Evolutionary conservation across 192 early-diverging fungal genomes (phyloP).

Genomic region (Phlyctochytrium bullatum): DNA sequence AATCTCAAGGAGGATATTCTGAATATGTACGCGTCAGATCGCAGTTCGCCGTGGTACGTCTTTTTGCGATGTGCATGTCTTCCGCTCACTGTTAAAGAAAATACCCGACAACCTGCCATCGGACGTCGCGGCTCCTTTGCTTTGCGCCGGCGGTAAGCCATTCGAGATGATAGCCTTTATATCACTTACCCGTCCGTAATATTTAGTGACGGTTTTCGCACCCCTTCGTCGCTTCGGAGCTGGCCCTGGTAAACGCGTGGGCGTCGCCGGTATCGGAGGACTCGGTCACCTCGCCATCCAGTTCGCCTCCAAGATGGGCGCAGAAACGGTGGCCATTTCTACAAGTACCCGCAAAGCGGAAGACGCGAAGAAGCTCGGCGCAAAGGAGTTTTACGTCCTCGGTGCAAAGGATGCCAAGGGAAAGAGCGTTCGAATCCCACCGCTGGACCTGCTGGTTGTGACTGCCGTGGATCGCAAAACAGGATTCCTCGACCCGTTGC

Average conservation of each 20-base stretch:
- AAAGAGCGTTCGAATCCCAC: not conserved
- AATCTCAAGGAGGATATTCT: conserved; percentile 11
- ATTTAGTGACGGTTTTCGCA: conserved; percentile 60
- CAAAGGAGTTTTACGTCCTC: conserved; percentile 2
- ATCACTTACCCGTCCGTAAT: not conserved
- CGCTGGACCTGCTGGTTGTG: conserved; percentile 14
- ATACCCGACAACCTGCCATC: conserved; percentile 59
- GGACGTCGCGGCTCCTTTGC: conserved; percentile 67
- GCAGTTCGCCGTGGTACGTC: conserved; percentile 23
- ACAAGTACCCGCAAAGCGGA: not conserved
- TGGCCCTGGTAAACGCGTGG: conserved; percentile 65
- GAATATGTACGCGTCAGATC: conserved; percentile 1
- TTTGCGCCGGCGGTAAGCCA: conserved; percentile 66
- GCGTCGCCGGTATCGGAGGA: conserved; percentile 78
- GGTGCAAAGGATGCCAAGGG: not conserved
- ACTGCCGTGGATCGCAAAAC: conserved; percentile 3
- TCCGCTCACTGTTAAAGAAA: conserved; percentile 21
- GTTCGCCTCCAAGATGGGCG: conserved; percentile 11
- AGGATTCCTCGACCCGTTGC: not conserved
- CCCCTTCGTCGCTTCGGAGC: conserved; percentile 58
- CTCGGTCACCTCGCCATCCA: conserved; percentile 59
- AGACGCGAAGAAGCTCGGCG: conserved; percentile 14
- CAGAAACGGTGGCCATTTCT: conserved; percentile 13
- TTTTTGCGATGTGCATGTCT: not conserved
- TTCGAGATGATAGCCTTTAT: not conserved